Base-by-base conservation (phyloP, 2,329 filamentous ascomycete genomes). In the Tympanopsis confertula region DNA sequence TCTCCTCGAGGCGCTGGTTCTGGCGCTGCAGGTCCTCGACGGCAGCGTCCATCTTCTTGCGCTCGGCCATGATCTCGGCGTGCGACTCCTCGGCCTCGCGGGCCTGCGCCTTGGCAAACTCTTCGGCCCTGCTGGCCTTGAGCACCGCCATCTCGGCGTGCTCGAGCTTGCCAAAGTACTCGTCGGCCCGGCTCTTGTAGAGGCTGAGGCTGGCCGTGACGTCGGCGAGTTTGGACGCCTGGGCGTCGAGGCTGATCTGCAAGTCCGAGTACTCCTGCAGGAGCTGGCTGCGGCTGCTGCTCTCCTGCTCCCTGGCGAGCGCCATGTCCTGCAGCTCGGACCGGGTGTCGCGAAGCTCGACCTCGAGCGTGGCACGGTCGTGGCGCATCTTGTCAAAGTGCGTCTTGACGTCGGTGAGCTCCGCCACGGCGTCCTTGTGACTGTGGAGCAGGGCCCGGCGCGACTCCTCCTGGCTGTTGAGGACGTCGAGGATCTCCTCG, bases 161-260 rank as follows among this genome's bases (percentile, higher is more conserved):
- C 58, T 98, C 89, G 15, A 98, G 75, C 61, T 94, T 95, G 65
- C 78, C 84, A 61, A 95, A 98, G 59, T 98, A 96, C 55, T 96
- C 89, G 52, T 96, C 87, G 3, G 89, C 84, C 32, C 89, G 79
- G 44, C 76, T 78, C 70, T 94, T 95, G 69, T 96, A 98, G 43
- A 95, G 64, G 42, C 78, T 80, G 30, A 96, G 71, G 55, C 83
- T 94, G 3, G 86, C 82, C 5, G 77, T 78, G 35, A 94, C 78
- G 56, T 98, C 89, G 19, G 80, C 74, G 19, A 89, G 69, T 55
- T 84, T 89, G 1, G 86, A 94, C 1, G 78, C 76, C 60, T 96
- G 89, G 4, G 83, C 81, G 53, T 96, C 91, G 13, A 96, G 71
- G 35, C 87, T 78, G 48, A 96, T 94, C 52, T 96, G 91, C 36